Base-by-base conservation (phyloP, 495 filamentous ascomycete species). In the Copromyces sp. region DNA sequence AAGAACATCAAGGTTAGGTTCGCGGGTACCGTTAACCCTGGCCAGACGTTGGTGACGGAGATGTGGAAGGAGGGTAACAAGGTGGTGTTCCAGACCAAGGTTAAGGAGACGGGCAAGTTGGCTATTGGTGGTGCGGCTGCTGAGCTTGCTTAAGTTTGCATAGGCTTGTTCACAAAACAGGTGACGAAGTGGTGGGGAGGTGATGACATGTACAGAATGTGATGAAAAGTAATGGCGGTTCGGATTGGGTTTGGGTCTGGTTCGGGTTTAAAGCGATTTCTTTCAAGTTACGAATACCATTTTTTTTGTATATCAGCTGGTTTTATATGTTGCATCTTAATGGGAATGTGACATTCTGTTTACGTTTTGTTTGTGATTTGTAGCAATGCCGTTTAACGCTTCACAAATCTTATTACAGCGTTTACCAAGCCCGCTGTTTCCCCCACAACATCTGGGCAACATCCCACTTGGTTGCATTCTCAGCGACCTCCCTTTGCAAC, bases 1-100 rank as follows among this genome's bases (percentile, higher is more conserved):
- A 93, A 91, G 86, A 98, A 95, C 83, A 89, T 98, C 81, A 99
- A 99, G 88, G 95, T 98, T 7, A 84, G 95, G 73, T 99, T 99
- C 83, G 94, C 94, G 6, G 96, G 95, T 47, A 91, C 93, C 14
- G 95, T 99, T 3, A 76, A 95, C 35, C 96, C 95, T 1, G 96
- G 95, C 7, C 93, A 99, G 89, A 98, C 93, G 69, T 88, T 99
- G 42, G 88, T 90, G 77, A 98, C 94, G 39, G 95, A 98, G 89
- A 97, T 97, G 93, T 99, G 95, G 95, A 97, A 94, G 87, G 94
- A 95, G 79, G 92, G 90, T n/a, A 88, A 87, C 74, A 91, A 88
- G 78, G 90, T 99, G 37, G 82, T 97, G 68, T 99, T 99, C 86
- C 94, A 98, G 88, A 89, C 90, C 24, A 95, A 88, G 79, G 95